Evolutionary conservation across 139 green algal genomes (phyloP), one percentile per base, ranked within the genome.

Genomic region (Haematococcus sp.): DNA sequence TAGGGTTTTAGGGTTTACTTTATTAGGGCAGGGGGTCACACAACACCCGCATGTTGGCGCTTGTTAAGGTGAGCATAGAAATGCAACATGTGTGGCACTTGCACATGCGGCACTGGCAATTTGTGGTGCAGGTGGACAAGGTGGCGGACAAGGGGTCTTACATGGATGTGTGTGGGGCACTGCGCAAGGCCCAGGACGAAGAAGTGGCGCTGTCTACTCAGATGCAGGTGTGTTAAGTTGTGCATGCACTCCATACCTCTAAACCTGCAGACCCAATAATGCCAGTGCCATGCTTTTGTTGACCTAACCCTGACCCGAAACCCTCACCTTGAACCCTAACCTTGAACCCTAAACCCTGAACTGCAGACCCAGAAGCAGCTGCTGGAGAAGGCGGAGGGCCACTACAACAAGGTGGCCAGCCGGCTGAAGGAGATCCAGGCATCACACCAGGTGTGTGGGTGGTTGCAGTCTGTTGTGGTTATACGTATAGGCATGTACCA

Each of bases 131-230:
- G 58, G 80, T 81, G 13, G 81, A 81, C 68, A 78, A 74, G 63
- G 65, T 88, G 58, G 77, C 77, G 16, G 79, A 88, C 74, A 77
- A 71, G 52, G 33, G 2, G 31, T 68, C 32, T 27, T 89, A 87
- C 66, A 70, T 83, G 54, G 84, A 89, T 13, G 75, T 87, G 33
- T 89, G 84, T 68, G 77, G 73, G 0, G 70, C 68, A 16, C 74
- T 89, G 78, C 64, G 84, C 22, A 83, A 86, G 68, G 74, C 86
- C 70, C 81, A 86, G 52, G 84, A 87, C 58, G 72, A 82, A 55
- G 84, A 89, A 61, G 84, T 89, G 19, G 54, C 69, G 20, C 78
- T 89, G 46, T 85, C 77, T 22, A 76, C 70, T 17, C 68, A 79
- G 33, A 67, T 89, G 60, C 75, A 83, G 83, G 83, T 84, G 61